phyloP scores from a whole-genome alignment of 2,329 filamentous ascomycete genomes.

The Sclerotiophoma versabilis region DNA sequence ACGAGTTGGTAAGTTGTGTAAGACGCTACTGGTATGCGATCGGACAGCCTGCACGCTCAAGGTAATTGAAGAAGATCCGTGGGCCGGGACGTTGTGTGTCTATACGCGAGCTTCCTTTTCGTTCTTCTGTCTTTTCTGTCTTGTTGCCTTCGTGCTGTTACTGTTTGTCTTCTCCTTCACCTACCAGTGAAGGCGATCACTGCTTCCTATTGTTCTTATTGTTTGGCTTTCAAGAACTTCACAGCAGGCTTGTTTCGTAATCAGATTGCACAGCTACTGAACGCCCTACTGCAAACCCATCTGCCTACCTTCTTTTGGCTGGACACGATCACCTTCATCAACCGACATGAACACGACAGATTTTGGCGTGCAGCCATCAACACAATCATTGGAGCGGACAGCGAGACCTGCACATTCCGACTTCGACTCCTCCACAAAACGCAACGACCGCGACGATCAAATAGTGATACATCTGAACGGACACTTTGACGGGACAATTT shows the following conservation, averaged over 20 bases:
- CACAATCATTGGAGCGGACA: constrained; percentile 5
- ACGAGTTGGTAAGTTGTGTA: constrained; percentile 20
- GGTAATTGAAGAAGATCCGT: constrained; percentile 13
- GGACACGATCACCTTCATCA: background rate
- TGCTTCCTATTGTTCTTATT: constrained; percentile 3
- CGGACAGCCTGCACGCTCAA: constrained; percentile 1
- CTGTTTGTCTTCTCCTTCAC: constrained; percentile 11
- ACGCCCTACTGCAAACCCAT: background rate
- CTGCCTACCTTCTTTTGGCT: background rate
- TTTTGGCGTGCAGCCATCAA: background rate
- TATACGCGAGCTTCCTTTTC: constrained; percentile 3
- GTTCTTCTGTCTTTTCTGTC: constrained; percentile 11
- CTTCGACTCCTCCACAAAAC: constrained; percentile 9
- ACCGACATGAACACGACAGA: constrained; percentile 3
- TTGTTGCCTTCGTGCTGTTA: constrained; percentile 22
- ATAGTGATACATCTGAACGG: constrained; percentile 37
- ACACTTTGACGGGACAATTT: constrained; percentile 30
- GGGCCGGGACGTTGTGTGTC: constrained; percentile 7
- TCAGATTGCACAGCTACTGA: background rate
- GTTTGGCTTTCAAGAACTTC: background rate
- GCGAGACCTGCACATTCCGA: constrained; percentile 1
- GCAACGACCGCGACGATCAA: constrained; percentile 29
- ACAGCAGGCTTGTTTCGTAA: background rate
- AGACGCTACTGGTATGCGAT: constrained; percentile 11
- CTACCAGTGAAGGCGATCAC: background rate